Evolutionary conservation across 116 monocot genomes (phyloP), one percentile per base, ranked within the genome.

Genomic region (Iris pallida): DNA sequence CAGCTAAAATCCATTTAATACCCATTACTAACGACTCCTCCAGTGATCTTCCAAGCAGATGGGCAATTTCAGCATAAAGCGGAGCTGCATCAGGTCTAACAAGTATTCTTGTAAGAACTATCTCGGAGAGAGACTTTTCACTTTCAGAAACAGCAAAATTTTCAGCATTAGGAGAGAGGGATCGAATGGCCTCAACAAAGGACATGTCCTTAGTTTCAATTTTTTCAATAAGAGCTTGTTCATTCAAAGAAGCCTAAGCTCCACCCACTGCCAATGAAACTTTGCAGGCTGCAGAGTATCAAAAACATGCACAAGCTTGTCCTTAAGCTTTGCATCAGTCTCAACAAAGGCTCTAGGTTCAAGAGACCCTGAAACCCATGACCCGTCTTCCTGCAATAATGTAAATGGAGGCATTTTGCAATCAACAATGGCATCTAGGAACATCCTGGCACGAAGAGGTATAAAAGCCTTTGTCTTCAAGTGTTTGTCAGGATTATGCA

Each of bases 211-310:
- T 85, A 2, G 65, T 80, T 66, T 88, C 90, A 42, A 84, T 79
- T 75, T 88, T 98, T 66, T 93, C 93, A 65, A 88, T 76, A 69
- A 98, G 78, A 42, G 88, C 90, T 70, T 93, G 93, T 66, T 98
- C 98, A 77, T 93, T 85, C 75, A 98, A 80, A 98, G 93, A 67
- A 98, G 78, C 72, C 93, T 85, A 68, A 98, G 73, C 79, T 90
- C 93, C 63, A 98, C 72, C 98, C 98, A 98, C 70, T 98, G 98
- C 98, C 98, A 98, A 82, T 98, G 98, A 53, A 98, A 93, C 65
- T 98, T 98, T 55, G 98, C 98, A 54, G 98, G 98, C 53, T 98
- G 98, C 44, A 98, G 61, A 2, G 88, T 88, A 80, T 98, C 90
- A 19, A 98, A 83, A 63, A 98, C 71, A 71, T 93, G 93, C 40